These are phyloP conservation scores for Cystobasidiopsis lactophilus DNA, from an alignment of 768 basidiomycete species.

Conservation along the genomic window DNA sequence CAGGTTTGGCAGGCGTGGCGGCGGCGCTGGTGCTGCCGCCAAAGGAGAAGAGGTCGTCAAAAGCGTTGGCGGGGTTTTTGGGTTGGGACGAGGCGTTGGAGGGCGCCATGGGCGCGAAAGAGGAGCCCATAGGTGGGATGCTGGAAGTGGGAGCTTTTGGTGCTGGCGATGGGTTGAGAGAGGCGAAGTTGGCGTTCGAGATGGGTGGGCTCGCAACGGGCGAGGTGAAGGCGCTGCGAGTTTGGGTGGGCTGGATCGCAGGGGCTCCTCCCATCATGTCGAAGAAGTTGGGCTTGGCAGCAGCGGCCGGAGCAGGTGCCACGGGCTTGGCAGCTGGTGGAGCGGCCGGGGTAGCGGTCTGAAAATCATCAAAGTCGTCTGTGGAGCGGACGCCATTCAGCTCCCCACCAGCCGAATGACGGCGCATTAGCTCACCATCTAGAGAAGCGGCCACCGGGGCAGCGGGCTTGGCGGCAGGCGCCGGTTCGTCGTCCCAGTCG, in stretches of 20 bases:
- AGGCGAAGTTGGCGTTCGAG: not conserved
- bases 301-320: conserved; percentile 11
- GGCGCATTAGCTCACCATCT: conserved; percentile 18
- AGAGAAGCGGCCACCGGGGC: conserved; percentile 22
- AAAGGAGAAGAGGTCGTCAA: conserved; percentile 13
- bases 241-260: conserved; percentile 5
- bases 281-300: conserved; percentile 24
- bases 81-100: not conserved
- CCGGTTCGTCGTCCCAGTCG: conserved; percentile 45
- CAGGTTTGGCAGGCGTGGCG: not conserved
- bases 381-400: not conserved
- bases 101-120: not conserved
- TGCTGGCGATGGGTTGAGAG: not conserved
- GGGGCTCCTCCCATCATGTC: conserved; percentile 15
- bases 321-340: conserved; percentile 12
- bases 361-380: conserved; percentile 32
- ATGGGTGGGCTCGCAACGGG: not conserved
- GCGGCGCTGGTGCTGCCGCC: conserved; percentile 2
- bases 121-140: not conserved
- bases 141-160: not conserved
- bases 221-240: not conserved
- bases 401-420: not conserved
- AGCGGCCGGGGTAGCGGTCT: conserved; percentile 20
- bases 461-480: conserved; percentile 24
- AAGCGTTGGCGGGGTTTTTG: conserved; percentile 11